Conservation (phyloP, 139 green algal species). For the Diplosphaera chodatii region DNA sequence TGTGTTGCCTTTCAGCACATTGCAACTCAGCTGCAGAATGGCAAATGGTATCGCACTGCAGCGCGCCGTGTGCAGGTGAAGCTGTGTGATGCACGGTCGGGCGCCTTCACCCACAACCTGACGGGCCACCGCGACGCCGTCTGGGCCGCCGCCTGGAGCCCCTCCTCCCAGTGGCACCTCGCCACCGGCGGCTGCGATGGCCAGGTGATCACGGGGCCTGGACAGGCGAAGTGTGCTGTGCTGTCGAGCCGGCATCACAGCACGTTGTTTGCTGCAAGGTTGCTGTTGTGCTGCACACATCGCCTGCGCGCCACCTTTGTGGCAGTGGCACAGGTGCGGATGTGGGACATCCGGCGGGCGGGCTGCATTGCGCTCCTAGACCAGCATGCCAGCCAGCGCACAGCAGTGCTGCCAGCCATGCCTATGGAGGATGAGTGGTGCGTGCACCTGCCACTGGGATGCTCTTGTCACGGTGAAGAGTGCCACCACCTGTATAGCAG, state of each 20-base stretch:
- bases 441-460: too few species aligned
- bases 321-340: constrained; percentile 35
- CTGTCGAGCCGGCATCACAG: too few species aligned
- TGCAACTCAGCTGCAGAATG: too few species aligned
- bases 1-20: too few species aligned
- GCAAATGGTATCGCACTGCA: too few species aligned
- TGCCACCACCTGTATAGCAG: too few species aligned
- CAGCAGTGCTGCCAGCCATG: neutral
- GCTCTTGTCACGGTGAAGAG: too few species aligned
- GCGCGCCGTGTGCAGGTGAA: constrained; percentile 16
- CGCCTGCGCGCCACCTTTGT: too few species aligned
- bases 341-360: constrained; percentile 72
- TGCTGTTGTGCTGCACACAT: too few species aligned
- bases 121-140: constrained; percentile 59
- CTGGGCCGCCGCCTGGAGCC: constrained; percentile 64
- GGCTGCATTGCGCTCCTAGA: constrained; percentile 55
- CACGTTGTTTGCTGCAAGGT: neutral
- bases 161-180: constrained; percentile 59
- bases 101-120: constrained; percentile 68
- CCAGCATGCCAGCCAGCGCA: constrained; percentile 36
- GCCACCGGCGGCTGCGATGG: constrained; percentile 48
- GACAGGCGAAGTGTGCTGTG: too few species aligned
- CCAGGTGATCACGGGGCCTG: too few species aligned
- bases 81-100: constrained; percentile 66
- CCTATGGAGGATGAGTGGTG: constrained; percentile 2